Evolutionary conservation across 1,139 yeast genomes (phyloP), one percentile per base, ranked within the genome.

Genomic region (Citeromyces hawaiiensis): DNA sequence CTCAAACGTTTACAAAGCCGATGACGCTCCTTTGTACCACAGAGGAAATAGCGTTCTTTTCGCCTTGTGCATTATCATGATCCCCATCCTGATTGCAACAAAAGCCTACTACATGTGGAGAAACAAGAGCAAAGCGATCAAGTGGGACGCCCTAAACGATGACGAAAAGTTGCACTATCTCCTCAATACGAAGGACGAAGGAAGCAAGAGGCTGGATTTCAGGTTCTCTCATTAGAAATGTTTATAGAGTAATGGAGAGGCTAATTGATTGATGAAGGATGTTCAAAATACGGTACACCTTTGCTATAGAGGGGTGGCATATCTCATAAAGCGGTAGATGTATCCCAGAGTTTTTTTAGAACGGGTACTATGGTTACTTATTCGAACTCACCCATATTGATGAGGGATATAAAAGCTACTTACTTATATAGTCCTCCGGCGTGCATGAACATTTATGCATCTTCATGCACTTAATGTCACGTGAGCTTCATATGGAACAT

Each of bases 191-290:
- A 59, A 50, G 0, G 78, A 76, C 47, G 56, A 54, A 36, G 83
- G 83, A 10, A 73, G 70, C 46, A 65, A 66, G 50, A 56, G 83
- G 32, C 56, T 77, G 36, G 80, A 78, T 50, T 77, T 76, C 40
- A 43, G 50, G 42, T 53, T 53, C 40, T 44, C 44, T 8, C 50
- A 51, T 39, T 49, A 37, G 36, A 2, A 19, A n/a, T 33, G 30
- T 23, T 9, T 25, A 15, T 36, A 36, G 21, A 19, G 4, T 19
- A 19, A 19, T 19, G n/a, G n/a, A n/a, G n/a, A n/a, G n/a, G n/a
- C n/a, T n/a, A n/a, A n/a, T n/a, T n/a, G n/a, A n/a, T n/a, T n/a
- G n/a, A n/a, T n/a, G n/a, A n/a, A n/a, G n/a, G n/a, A n/a, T n/a
- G n/a, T n/a, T n/a, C n/a, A n/a, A n/a, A n/a, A n/a, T n/a, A n/a